Base-by-base conservation (phyloP, 352 stramenopile species). In the Peronosclerospora sorghi region DNA sequence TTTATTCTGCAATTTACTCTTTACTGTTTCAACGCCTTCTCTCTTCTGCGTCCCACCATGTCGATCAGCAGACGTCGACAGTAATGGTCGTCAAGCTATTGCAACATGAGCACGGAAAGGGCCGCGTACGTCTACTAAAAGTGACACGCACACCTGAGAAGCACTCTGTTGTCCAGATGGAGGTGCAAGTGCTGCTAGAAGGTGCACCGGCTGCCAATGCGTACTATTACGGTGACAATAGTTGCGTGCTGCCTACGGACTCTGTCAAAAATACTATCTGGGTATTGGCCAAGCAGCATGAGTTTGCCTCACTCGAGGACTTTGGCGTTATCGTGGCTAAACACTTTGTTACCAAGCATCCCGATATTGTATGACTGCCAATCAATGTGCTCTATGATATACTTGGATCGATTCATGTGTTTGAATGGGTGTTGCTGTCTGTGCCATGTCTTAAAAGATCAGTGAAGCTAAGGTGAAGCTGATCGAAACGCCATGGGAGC, bases 191-290 rank as follows among this genome's bases (percentile, higher is more conserved):
- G 37, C 59, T 94, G 34, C 64, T 95, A 23, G 73, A 92, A 45
- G 83, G 83, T 21, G 50, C 52, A n/a, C 74, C 74, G 5, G 80
- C 78, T 21, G 70, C 85, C 46, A 62, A 56, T 39, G 76, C 76
- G 19, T 95, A 94, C 63, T 84, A 83, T 44, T 50, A 77, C 40
- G 82, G 76, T 45, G 80, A 95, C 65, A 95, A 95, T 51, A 62
- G 68, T 32, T 58, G 62, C 17, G 80, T 95, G 51, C 59, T 95
- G 32, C 76, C 82, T 32, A 95, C 83, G 5, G 83, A 95, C 59
- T 93, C 83, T 47, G 66, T 90, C 59, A 95, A 95, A 67, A 95
- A 95, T 59, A 92, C 82, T 27, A 75, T 94, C 20, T 94, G 91
- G 57, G 74, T 84, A 45, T 37, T 94, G 28, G 82, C 80, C 27